Evolutionary conservation across 331 rosid genomes (phyloP).

Genomic region (Arachis monticola): DNA sequence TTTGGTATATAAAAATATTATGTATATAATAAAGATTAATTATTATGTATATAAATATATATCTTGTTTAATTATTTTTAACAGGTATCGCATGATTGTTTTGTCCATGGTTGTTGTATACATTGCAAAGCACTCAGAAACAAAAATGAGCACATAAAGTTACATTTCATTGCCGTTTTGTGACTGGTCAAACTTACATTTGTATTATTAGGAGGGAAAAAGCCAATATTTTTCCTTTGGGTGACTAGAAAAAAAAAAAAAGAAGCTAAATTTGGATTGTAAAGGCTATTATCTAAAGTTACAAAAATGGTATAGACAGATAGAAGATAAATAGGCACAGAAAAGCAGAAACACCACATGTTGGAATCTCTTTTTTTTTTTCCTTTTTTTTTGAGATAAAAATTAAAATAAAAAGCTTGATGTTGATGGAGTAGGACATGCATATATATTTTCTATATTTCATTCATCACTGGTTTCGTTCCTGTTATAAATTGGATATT

Average conservation of each 20-base stretch:
- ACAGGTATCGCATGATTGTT: too few species aligned
- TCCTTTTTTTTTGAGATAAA: too few species aligned
- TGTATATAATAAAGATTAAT: too few species aligned
- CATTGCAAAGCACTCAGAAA: too few species aligned
- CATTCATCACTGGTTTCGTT: constrained; percentile 19
- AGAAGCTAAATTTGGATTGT: constrained; percentile 16
- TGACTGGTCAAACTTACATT: background rate
- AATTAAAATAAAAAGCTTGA: constrained; percentile 9
- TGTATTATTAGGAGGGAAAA: background rate
- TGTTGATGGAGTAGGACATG: constrained; percentile 10
- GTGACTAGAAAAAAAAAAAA: background rate
- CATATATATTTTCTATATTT: background rate
- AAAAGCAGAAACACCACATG: constrained; percentile 4
- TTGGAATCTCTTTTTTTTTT: constrained; percentile 18
- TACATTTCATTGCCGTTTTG: background rate
- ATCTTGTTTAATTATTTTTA: too few species aligned
- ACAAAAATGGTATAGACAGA: constrained; percentile 28
- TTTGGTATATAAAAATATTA: too few species aligned
- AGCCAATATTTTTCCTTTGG: too few species aligned
- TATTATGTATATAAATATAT: too few species aligned
- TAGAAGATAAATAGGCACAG: constrained; percentile 31
- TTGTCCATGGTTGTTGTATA: too few species aligned
- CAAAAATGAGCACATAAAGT: background rate
- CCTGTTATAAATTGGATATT: too few species aligned
- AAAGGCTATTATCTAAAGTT: constrained; percentile 30